These are phyloP conservation scores for Trametes polyzona DNA, from an alignment of 1,284 basidiomycete genomes.

Conservation along the genomic window DNA sequence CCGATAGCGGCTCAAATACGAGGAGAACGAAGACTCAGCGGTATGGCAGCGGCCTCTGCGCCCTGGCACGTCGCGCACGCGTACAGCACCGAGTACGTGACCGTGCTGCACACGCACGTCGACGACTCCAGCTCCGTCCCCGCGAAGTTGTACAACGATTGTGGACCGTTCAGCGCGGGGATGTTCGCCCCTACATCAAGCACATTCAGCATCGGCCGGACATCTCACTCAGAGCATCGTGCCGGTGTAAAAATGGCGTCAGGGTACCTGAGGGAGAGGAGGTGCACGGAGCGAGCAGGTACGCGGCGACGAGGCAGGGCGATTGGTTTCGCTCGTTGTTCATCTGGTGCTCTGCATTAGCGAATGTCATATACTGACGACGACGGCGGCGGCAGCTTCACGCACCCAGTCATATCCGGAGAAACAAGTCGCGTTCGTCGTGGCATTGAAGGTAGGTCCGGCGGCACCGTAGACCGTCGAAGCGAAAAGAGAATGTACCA, in stretches of 20 bases:
- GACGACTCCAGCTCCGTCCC: neutral
- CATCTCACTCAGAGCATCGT: no score
- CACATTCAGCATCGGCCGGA: no score
- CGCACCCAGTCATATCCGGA: neutral
- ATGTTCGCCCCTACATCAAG: neutral
- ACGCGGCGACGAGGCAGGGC: neutral
- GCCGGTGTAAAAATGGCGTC: no score
- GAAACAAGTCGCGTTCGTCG: neutral
- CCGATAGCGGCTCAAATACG: no score
- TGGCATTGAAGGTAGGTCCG: no score
- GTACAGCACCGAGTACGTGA: neutral
- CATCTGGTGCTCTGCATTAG: neutral
- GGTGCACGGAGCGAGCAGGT: neutral
- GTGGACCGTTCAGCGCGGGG: neutral
- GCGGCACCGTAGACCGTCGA: neutral
- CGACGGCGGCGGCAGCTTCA: neutral
- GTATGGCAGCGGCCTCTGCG: neutral
- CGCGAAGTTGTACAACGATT: slow-evolving; percentile 1
- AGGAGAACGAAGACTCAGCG: no score
- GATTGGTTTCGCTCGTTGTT: neutral
- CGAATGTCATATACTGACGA: neutral
- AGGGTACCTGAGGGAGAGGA: neutral
- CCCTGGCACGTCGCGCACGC: slow-evolving; percentile 3
- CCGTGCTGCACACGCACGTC: neutral
- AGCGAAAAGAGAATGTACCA: no score